Percentiles rank a stretch among this genome's conserved stretches.
These are phyloP conservation scores for Rheum nobile DNA, from an alignment of 148 eudicot species.

Conservation along the genomic window DNA sequence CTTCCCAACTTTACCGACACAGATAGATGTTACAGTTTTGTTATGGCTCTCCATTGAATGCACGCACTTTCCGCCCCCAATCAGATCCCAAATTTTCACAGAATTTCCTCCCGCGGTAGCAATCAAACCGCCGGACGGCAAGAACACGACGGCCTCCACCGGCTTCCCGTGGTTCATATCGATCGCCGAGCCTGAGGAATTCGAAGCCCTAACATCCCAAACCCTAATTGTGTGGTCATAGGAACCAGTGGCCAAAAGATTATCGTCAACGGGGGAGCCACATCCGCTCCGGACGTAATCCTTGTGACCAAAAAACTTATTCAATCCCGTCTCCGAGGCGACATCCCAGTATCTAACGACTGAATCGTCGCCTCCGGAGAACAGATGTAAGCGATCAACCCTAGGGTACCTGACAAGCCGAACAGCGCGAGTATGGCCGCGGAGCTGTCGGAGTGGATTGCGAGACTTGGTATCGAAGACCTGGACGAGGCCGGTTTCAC, in stretches of 20 bases:
- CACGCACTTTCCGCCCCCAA: conserved; percentile 80
- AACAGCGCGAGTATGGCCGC: conserved; percentile 50
- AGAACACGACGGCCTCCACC: conserved; percentile 60
- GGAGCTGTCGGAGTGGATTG: conserved; percentile 33
- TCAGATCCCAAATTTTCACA: conserved; percentile 92
- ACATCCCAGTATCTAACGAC: conserved; percentile 87
- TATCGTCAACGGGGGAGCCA: conserved; percentile 54
- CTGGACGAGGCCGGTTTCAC: conserved; percentile 34
- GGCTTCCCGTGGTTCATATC: conserved; percentile 70
- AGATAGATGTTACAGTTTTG: conserved; percentile 81
- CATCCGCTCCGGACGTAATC: conserved; percentile 75
- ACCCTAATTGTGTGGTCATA: conserved; percentile 75
- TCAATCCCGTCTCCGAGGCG: conserved; percentile 25
- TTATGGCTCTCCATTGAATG: conserved; percentile 69
- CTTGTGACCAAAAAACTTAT: conserved; percentile 51
- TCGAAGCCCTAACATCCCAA: conserved; percentile 73
- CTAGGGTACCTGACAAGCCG: conserved; percentile 49
- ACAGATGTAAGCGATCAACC: conserved; percentile 47
- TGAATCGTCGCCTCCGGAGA: conserved; percentile 64
- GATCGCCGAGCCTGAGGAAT: conserved; percentile 27
- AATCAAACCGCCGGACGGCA: conserved; percentile 72
- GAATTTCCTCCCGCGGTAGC: conserved; percentile 78
- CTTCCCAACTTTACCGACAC: conserved; percentile 61
- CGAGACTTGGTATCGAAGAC: conserved; percentile 57
- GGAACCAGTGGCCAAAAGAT: conserved; percentile 64